Conservation (phyloP, 1,284 basidiomycete species). For the Coniophora puteana region DNA sequence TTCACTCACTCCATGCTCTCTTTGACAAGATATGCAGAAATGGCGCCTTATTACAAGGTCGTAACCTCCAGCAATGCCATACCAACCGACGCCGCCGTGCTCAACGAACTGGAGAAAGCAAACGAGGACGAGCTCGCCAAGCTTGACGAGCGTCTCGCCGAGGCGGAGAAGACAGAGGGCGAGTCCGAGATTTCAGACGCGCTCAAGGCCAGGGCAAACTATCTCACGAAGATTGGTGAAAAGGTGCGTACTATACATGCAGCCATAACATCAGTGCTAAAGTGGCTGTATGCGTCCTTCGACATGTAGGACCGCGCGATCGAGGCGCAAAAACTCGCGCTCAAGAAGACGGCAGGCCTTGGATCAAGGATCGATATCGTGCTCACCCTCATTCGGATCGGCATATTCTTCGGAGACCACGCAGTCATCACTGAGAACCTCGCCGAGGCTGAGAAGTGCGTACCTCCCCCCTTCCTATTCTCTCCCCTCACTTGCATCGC, state of each 20-base stretch:
- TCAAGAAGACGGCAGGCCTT: conserved; percentile 91
- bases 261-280: background rate
- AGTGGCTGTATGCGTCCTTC: conserved; percentile 4
- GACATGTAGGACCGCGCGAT: conserved; percentile 63
- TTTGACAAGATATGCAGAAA: conserved; percentile 46
- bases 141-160: conserved; percentile 77
- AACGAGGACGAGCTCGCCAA: conserved; percentile 77
- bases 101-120: conserved; percentile 68
- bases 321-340: conserved; percentile 78
- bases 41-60: conserved; percentile 77
- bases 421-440: conserved; percentile 74
- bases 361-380: conserved; percentile 94
- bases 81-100: conserved; percentile 52
- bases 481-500: background rate
- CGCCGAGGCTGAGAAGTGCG: conserved; percentile 79
- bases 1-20: background rate
- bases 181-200: conserved; percentile 93
- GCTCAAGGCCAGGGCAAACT: conserved; percentile 82
- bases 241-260: conserved; percentile 52
- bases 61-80: conserved; percentile 49
- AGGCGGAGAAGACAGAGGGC: conserved; percentile 89
- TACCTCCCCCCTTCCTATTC: no score
- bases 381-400: conserved; percentile 86
- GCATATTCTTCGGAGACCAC: conserved; percentile 88
- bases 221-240: conserved; percentile 89